Base-by-base conservation (phyloP, 1,139 yeast species). In the Geotrichum reessii region DNA sequence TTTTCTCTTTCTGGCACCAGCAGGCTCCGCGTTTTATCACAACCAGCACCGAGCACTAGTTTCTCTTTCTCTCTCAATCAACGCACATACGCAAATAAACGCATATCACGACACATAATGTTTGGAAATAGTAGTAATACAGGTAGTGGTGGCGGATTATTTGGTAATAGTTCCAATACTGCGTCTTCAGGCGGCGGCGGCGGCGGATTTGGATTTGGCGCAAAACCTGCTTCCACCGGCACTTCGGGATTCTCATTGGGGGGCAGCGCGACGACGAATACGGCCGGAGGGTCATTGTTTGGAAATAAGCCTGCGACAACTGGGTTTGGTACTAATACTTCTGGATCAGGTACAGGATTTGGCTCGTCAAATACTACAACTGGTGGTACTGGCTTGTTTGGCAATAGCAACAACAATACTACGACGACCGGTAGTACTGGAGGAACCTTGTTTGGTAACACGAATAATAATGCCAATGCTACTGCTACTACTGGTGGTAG, bases 391-490 rank as follows among this genome's bases (percentile, higher is more conserved):
- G 46, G 55, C 33, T 52, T 57, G 19, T 59, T 59, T 44, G 64
- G 62, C 9, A 47, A 59, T 28, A 58, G 50, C 56, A 59, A 59
- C 44, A 59, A 52, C 48, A 60, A 65, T 48, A 55, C 64, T 24
- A 62, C 69, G 4, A 74, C 21, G 3, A 47, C 28, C 28, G 19
- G 52, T 11, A 25, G 40, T 12, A 50, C 48, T 21, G 47, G 50
- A 22, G 50, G 77, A 8, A 77, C 79, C 9, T 65, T 74, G 25
- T 76, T 76, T 69, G 80, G 79, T 1, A 67, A 63, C 61, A 63
- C 62, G 56, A 33, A 31, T 40, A 55, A 46, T 21, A 50, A 31
- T 24, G 25, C 22, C 44, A 40, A 24, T 17, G 14, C 48, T 7
- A 27, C 50, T 19, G 46, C 58, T 3, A 31, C 61, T 4, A 42